Conservation (phyloP, 1,139 yeast genomes). For the Debaryomyces nepalensis region DNA sequence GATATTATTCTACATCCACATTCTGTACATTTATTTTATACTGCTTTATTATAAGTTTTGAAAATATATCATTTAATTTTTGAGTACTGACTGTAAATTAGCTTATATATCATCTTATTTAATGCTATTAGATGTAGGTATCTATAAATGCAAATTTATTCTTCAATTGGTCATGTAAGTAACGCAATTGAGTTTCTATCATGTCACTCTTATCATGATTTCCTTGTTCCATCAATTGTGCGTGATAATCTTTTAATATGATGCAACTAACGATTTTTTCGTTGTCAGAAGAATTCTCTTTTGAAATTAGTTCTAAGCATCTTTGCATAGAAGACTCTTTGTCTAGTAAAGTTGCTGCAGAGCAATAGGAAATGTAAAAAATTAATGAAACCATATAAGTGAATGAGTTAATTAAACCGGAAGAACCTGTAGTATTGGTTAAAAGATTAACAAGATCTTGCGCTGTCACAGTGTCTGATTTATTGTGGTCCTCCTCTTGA, state of each 20-base stretch:
- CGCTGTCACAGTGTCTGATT: neutral
- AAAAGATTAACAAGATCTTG: neutral
- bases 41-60: conserved; percentile 6
- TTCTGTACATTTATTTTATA: conserved; percentile 24
- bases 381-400: conserved; percentile 24
- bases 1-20: conserved; percentile 14
- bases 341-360: conserved; percentile 21
- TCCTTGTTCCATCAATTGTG: conserved; percentile 24
- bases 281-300: conserved; percentile 22
- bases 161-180: conserved; percentile 19
- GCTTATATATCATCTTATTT: too few relatives aligned
- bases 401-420: conserved; percentile 10
- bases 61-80: conserved; percentile 10
- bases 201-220: conserved; percentile 29
- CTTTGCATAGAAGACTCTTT: conserved; percentile 21
- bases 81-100: too few relatives aligned
- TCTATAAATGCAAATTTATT: conserved; percentile 19
- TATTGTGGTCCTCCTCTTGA: neutral
- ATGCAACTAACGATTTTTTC: conserved; percentile 28
- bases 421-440: neutral
- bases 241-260: conserved; percentile 25
- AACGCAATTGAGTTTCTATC: conserved; percentile 29
- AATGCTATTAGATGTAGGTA: neutral
- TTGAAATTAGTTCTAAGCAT: conserved; percentile 22
- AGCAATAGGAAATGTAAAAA: conserved; percentile 22